Conservation (phyloP, 1,139 yeast species). For the Blastobotrys arbuscula region DNA sequence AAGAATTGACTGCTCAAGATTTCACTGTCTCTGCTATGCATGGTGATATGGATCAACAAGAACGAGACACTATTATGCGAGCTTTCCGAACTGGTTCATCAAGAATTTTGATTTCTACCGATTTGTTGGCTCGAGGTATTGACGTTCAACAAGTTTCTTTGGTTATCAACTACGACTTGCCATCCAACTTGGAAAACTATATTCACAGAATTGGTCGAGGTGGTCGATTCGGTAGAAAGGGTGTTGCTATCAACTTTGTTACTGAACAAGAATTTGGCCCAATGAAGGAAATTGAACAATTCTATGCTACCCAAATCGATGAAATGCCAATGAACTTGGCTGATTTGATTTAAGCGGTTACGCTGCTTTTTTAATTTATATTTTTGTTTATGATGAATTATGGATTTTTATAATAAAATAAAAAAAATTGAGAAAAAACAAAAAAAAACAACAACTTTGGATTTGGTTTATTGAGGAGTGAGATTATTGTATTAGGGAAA, state of each 20-base stretch:
- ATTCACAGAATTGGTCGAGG: slow-evolving; percentile 93
- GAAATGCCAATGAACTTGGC: slow-evolving; percentile 75
- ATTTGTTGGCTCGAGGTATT: slow-evolving; percentile 97
- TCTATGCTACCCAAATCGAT: slow-evolving; percentile 69
- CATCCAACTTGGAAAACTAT: slow-evolving; percentile 79
- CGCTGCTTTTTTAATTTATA: neutral
- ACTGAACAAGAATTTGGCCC: slow-evolving; percentile 60
- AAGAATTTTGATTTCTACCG: slow-evolving; percentile 87
- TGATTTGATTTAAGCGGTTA: slow-evolving; percentile 14
- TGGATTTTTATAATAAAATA: neutral
- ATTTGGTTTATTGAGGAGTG: too few species aligned
- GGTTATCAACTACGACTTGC: slow-evolving; percentile 89
- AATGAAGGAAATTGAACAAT: slow-evolving; percentile 65
- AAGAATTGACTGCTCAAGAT: slow-evolving; percentile 70
- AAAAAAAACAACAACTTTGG: too few species aligned
- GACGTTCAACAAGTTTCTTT: slow-evolving; percentile 97
- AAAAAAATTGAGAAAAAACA: slow-evolving; percentile 1
- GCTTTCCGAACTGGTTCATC: slow-evolving; percentile 54
- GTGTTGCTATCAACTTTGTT: slow-evolving; percentile 85
- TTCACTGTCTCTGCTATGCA: slow-evolving; percentile 94
- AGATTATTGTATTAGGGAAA: too few species aligned
- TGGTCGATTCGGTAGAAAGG: slow-evolving; percentile 94
- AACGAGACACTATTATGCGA: slow-evolving; percentile 82
- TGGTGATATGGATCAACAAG: slow-evolving; percentile 95
- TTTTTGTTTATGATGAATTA: neutral